Base-by-base conservation (phyloP, 2,329 filamentous ascomycete genomes). In the Fusarium lyarnte region DNA sequence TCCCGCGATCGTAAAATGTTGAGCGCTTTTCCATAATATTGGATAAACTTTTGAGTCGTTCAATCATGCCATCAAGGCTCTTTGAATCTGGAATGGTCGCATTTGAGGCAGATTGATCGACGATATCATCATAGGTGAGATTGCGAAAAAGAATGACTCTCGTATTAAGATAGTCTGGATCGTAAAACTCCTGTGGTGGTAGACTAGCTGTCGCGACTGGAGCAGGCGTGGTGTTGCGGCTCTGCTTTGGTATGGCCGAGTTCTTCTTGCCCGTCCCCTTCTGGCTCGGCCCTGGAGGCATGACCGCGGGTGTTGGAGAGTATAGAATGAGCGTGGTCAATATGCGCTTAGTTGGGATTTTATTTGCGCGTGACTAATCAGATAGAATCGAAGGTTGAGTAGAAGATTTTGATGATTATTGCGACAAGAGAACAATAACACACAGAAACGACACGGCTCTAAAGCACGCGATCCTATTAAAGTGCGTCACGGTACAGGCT, bases 181-280 rank as follows among this genome's bases (percentile, higher is more conserved):
- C 86, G 76, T 87, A 84, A 60, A 84, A 83, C 62, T 89, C 85
- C 75, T 88, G 84, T 9, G 87, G 85, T 5, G 88, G 88, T 42
- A 90, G 85, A 81, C 75, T 86, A 77, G 84, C 87, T 78, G 80
- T 86, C 75, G 77, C 74, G 29, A 78, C 75, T 16, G 82, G 81
- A 45, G 79, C 80, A 39, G 93, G 93, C 21, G 93, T 95, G 39
- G 92, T 93, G 81, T 94, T 95, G 78, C 93, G 91, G 79, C 92
- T 94, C 75, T 91, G 92, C 74, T 90, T 90, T 74, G 89, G 89
- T 69, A 90, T 87, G 75, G 87, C 87, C 68, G 85, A 84, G 71
- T 82, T 82, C 83, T 93, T 93, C 84, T 91, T 92, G 79, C 89
- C 86, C 31, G 89, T 89, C 64, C 89, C 89, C 77, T 90, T 89